Evolutionary conservation across 805 yeast species (phyloP).

Genomic region (Ogataea nakhonphanomensis): DNA sequence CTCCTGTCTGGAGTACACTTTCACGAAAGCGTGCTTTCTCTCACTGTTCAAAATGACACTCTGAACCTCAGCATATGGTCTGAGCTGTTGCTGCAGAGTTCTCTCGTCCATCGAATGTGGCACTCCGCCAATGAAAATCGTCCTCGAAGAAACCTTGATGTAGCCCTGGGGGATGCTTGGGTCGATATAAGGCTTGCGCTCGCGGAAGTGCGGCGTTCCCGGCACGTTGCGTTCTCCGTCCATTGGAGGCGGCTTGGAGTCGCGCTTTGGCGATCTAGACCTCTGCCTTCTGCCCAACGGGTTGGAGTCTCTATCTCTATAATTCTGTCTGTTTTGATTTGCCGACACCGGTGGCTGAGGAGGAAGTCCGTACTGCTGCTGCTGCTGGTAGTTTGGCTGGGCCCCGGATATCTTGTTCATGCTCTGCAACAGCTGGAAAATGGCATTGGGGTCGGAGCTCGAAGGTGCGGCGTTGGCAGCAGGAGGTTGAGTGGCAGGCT

Average conservation of each 20-base stretch:
- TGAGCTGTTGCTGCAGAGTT: conserved; percentile 63
- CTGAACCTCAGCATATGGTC: conserved; percentile 90
- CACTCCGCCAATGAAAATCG: conserved; percentile 92
- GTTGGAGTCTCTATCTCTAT: conserved; percentile 32
- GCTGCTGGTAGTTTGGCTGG: conserved; percentile 23
- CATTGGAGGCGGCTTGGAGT: conserved; percentile 32
- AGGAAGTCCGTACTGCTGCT: conserved; percentile 21
- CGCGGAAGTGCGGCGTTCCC: conserved; percentile 72
- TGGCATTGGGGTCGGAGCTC: conserved; percentile 37
- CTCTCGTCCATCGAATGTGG: conserved; percentile 77
- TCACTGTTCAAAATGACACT: conserved; percentile 82
- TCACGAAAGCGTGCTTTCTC: conserved; percentile 93
- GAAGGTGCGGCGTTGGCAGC: conserved; percentile 12
- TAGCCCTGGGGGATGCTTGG: conserved; percentile 69
- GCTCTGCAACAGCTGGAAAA: conserved; percentile 52
- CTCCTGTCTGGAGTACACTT: conserved; percentile 86
- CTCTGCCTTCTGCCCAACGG: conserved; percentile 46
- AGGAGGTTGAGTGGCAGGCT: conserved; percentile 11
- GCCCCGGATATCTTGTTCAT: conserved; percentile 35
- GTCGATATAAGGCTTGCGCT: conserved; percentile 70
- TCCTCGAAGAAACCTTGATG: conserved; percentile 81
- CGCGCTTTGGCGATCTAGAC: conserved; percentile 48
- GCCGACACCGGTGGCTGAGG: conserved; percentile 22
- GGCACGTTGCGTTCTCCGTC: conserved; percentile 65
- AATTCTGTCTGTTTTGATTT: conserved; percentile 26